Percentiles rank a stretch among this genome's conserved stretches.
Evolutionary conservation across 768 basidiomycete species (phyloP).

Genomic region (Macrolepiota albuminosa): DNA sequence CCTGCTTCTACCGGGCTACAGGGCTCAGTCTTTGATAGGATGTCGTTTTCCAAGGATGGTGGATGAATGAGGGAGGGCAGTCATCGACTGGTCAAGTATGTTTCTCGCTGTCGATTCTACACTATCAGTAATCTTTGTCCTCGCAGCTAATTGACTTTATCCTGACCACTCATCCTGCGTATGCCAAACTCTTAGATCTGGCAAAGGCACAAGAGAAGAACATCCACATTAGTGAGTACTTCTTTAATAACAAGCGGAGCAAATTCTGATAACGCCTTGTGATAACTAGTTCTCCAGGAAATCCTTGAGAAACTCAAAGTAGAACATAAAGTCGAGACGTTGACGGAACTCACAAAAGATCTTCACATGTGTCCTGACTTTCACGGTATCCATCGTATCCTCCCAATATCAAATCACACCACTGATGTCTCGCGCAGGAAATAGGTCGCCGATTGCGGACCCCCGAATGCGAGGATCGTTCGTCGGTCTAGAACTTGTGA

Average conservation of each 20-base stretch:
- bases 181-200: slow-evolving; percentile 58
- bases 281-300: slow-evolving; percentile 59
- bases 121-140: slow-evolving; percentile 1
- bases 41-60: slow-evolving; percentile 89
- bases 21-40: slow-evolving; percentile 41
- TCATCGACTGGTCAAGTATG: slow-evolving; percentile 92
- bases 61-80: slow-evolving; percentile 99
- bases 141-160: slow-evolving; percentile 87
- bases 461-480: slow-evolving; percentile 93
- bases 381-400: slow-evolving; percentile 51
- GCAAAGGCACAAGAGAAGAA: slow-evolving; percentile 56
- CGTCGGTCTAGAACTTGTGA: slow-evolving; percentile 75
- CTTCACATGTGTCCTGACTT: slow-evolving; percentile 95
- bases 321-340: slow-evolving; percentile 49
- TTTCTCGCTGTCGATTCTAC: background rate
- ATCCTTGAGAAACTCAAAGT: slow-evolving; percentile 61
- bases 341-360: slow-evolving; percentile 86
- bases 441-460: slow-evolving; percentile 95
- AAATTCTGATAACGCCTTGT: background rate
- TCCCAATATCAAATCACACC: background rate
- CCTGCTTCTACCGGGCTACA: background rate
- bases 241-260: background rate
- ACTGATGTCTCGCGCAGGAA: slow-evolving; percentile 48
- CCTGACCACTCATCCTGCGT: slow-evolving; percentile 87
- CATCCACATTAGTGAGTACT: slow-evolving; percentile 48